A percentile compares a stretch with the other conserved stretches of the same genome.
Evolutionary conservation across 148 eudicot species (phyloP).

Genomic region (Polygonum maritimum): DNA sequence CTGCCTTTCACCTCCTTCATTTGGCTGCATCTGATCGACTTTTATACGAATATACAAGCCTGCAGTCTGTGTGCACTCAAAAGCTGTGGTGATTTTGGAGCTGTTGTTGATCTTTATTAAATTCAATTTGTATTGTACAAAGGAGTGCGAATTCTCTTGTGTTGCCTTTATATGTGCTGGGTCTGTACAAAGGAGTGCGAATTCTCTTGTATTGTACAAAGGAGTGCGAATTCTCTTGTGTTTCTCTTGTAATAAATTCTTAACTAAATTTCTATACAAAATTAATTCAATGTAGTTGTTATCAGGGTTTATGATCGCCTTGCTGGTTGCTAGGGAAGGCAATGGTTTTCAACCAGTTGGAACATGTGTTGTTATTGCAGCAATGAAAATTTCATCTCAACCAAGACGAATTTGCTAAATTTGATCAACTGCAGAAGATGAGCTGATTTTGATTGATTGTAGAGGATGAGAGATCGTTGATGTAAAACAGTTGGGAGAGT

Average conservation of each 20-base stretch:
- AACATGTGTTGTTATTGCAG: too few relatives aligned
- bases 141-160: background rate
- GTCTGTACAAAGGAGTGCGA: background rate
- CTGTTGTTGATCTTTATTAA: background rate
- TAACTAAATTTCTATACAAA: background rate
- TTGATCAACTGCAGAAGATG: too few relatives aligned
- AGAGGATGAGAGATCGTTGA: background rate
- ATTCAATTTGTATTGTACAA: background rate
- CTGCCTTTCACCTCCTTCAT: background rate
- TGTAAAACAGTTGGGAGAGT: background rate
- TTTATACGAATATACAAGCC: background rate
- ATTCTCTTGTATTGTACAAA: background rate
- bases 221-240: background rate
- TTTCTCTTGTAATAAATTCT: background rate
- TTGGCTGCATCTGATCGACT: background rate
- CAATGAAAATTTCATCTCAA: too few relatives aligned
- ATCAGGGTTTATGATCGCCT: too few relatives aligned
- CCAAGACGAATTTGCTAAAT: too few relatives aligned
- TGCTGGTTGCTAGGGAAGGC: too few relatives aligned
- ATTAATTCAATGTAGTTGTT: background rate
- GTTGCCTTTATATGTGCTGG: background rate
- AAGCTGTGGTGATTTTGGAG: background rate
- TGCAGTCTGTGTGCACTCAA: background rate
- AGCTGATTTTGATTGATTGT: background rate
- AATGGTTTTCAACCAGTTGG: too few relatives aligned